Percentiles rank a stretch among this genome's conserved stretches.
Evolutionary conservation across 305 asterid genomes (phyloP).

Genomic region (Solanum hybrid): DNA sequence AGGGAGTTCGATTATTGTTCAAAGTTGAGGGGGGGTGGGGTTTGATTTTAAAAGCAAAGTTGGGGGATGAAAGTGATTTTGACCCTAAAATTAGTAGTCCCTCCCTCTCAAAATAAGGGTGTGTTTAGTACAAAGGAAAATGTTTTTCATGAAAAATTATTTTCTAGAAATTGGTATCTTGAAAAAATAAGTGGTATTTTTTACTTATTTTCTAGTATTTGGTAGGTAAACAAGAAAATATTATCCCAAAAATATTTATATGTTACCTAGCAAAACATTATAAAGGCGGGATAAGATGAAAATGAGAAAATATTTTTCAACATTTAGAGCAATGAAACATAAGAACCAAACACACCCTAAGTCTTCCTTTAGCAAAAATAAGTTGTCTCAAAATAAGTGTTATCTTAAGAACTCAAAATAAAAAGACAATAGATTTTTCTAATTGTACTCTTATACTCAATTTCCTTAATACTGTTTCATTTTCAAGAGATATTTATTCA

Average conservation of each 20-base stretch:
- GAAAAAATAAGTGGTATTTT: not conserved
- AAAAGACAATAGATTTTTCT: not conserved
- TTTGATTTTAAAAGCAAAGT: no score
- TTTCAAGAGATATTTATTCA: not conserved
- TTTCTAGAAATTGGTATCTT: not conserved
- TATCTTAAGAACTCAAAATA: not conserved
- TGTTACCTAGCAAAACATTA: no score
- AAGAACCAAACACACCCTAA: not conserved
- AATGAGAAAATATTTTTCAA: no score
- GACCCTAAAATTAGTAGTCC: not conserved
- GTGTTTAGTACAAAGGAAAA: not conserved
- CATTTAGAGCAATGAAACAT: no score
- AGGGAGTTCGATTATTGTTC: no score
- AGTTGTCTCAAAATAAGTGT: not conserved
- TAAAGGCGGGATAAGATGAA: not conserved
- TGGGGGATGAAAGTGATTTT: no score
- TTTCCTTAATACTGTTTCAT: not conserved
- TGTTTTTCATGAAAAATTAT: not conserved
- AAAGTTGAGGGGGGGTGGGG: no score
- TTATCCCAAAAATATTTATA: not conserved
- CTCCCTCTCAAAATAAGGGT: not conserved
- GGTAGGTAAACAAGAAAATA: no score
- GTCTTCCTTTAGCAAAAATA: not conserved
- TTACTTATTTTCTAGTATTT: not conserved
- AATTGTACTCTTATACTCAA: not conserved